Base-by-base conservation (phyloP, 257 asterid genomes). In the Misopates orontium region DNA sequence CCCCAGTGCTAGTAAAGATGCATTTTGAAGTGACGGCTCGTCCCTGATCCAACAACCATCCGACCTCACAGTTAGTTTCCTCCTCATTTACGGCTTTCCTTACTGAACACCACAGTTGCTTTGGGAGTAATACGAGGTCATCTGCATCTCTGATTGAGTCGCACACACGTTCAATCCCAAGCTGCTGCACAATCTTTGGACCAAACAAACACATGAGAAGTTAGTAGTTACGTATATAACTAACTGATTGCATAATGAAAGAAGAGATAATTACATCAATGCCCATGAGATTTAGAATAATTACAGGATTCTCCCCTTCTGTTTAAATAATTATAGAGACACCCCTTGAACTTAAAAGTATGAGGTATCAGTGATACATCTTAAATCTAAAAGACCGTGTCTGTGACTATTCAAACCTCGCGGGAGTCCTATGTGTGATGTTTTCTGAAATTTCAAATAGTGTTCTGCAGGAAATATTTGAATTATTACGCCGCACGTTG, bases 41-140 rank as follows among this genome's bases (percentile, higher is more conserved):
- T 47, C 91, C 96, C 14, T 79, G 71, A 11, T 72, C 91, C 64
- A 87, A 50, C 76, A 92, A 56, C 97, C 98, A 89, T 21, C 98
- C 97, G 8, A 80, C 97, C 63, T 89, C 93, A 60, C 87, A 82
- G 55, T 56, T 76, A 69, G 83, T 80, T 75, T 62, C 84, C 0
- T 70, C 70, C 51, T 42, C 40, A 20, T 62, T 72, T 20, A 64
- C 77, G 6, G 50, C 49, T 36, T 17, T 71, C 66, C 68, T 75
- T 53, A 80, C 48, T 2, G 89, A 89, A 73, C 88, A 89, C 97
- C 98, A 92, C 15, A 92, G 80, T 50, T 85, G 84, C 79, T 79
- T 92, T 5, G 98, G 98, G 32, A 92, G 91, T 49, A 87, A 62
- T 69, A 84, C 68, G 48, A 87, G 83, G 68, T 65, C 67, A 19